Base-by-base conservation (phyloP, 1,139 yeast genomes). In the Diutina sp. region DNA sequence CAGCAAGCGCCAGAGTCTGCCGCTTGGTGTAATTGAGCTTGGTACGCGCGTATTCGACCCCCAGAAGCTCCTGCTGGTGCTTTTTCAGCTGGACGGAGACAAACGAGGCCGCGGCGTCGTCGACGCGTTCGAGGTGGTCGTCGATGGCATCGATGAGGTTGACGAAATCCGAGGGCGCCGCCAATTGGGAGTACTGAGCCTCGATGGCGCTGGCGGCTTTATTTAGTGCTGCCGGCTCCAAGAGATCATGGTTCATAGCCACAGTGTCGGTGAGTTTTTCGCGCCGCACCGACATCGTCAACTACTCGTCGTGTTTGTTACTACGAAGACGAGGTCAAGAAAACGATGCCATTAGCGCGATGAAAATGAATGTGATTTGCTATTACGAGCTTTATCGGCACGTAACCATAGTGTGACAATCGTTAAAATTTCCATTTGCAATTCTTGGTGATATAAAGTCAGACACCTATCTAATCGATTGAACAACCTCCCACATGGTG, bases 1-100 rank as follows among this genome's bases (percentile, higher is more conserved):
- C 69, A 16, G 77, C 74, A 59, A 87, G 70, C 14, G 79, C 76
- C 51, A 74, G 72, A 11, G 85, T 79, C 32, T 65, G 65, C 28
- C 65, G 57, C 38, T 76, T 72, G 14, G 79, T 68, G 12, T 67
- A 63, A 1, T 78, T 67, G 55, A 77, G 64, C 59, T 72, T 71
- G 28, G 77, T 72, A 35, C 80, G 61, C 53, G 66, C 62, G 57
- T 75, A 64, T 60, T 77, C 81, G 21, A 74, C 66, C 54, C 65
- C 67, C 21, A 72, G 65, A 8, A 74, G 61, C 52, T 72, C 77
- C 57, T 69, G 72, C 55, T 74, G 76, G 58, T 70, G 71, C 48
- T 65, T 67, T 56, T 68, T 68, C 62, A 67, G 67, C 56, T 70
- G 69, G 30, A 65, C 57, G 5, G 61, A 61, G 6, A 67, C 64